Evolutionary conservation across 306 rosid species (phyloP).

Genomic region (Glycine soja): DNA sequence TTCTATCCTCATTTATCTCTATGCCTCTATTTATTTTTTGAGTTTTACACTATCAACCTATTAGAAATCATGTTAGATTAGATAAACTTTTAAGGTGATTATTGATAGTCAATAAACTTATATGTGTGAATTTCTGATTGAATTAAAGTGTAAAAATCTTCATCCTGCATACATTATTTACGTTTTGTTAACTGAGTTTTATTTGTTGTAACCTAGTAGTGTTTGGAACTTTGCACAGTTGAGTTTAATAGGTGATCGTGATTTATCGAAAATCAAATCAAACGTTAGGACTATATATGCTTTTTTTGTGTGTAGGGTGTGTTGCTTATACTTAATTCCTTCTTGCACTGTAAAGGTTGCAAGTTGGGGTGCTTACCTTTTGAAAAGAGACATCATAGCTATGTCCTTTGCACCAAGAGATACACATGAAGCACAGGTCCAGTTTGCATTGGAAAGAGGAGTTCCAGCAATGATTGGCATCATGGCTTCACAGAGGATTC

Average conservation of each 20-base stretch:
- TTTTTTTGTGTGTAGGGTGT: neutral
- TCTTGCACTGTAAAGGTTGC: slow-evolving; percentile 70
- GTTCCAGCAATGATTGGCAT: slow-evolving; percentile 99
- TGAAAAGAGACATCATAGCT: slow-evolving; percentile 77
- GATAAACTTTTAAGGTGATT: neutral
- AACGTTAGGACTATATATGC: neutral
- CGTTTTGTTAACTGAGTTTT: neutral
- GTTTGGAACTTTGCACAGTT: neutral
- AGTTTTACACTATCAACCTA: too few relatives aligned
- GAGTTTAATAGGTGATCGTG: neutral
- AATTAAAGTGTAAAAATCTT: too few relatives aligned
- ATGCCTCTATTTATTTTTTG: neutral
- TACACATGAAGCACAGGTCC: slow-evolving; percentile 96
- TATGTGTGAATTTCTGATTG: neutral
- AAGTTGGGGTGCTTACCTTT: slow-evolving; percentile 96
- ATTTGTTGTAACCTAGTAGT: neutral
- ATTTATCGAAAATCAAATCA: neutral
- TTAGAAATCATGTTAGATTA: neutral
- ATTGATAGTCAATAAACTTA: neutral
- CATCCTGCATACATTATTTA: too few relatives aligned
- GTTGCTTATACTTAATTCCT: slow-evolving; percentile 29
- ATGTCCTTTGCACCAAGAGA: slow-evolving; percentile 99
- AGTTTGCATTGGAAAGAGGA: slow-evolving; percentile 94
- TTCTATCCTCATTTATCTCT: neutral
- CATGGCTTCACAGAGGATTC: slow-evolving; percentile 82